These are phyloP conservation scores for Aspergillus sparsus DNA, from an alignment of 495 filamentous ascomycete genomes.

Conservation along the genomic window DNA sequence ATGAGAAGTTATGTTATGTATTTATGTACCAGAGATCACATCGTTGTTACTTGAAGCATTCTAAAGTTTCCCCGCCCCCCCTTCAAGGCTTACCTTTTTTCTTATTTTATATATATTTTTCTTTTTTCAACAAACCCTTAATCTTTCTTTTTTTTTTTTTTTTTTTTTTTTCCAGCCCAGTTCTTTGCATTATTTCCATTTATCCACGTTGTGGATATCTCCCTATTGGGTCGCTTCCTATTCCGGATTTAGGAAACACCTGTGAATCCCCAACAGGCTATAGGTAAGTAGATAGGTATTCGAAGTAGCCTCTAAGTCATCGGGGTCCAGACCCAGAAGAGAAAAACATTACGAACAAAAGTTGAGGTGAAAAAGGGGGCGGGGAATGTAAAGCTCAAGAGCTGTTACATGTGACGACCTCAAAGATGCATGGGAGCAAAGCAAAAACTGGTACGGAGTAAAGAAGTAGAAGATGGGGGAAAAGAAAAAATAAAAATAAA, in stretches of 20 bases:
- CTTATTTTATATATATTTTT: background rate
- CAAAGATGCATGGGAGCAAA: background rate
- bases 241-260: background rate
- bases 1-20: background rate
- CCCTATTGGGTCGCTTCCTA: background rate
- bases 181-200: background rate
- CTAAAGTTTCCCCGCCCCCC: background rate
- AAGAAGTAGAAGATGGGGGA: slow-evolving; percentile 6
- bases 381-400: no score
- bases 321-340: no score
- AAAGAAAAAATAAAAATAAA: slow-evolving; percentile 3
- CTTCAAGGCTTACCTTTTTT: slow-evolving; percentile 1
- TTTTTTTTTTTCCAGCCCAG: background rate
- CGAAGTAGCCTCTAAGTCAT: no score
- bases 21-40: slow-evolving; percentile 15
- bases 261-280: background rate
- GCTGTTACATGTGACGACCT: no score
- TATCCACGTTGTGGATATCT: background rate
- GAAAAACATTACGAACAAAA: no score
- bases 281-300: no score
- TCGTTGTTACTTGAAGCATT: slow-evolving; percentile 17
- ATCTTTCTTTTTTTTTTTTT: slow-evolving; percentile 2
- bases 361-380: no score
- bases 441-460: background rate
- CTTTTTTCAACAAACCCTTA: background rate